Percentiles rank a stretch among this genome's conserved stretches.
Conservation (phyloP, 805 yeast species). For the Yamadazyma laniorum region DNA sequence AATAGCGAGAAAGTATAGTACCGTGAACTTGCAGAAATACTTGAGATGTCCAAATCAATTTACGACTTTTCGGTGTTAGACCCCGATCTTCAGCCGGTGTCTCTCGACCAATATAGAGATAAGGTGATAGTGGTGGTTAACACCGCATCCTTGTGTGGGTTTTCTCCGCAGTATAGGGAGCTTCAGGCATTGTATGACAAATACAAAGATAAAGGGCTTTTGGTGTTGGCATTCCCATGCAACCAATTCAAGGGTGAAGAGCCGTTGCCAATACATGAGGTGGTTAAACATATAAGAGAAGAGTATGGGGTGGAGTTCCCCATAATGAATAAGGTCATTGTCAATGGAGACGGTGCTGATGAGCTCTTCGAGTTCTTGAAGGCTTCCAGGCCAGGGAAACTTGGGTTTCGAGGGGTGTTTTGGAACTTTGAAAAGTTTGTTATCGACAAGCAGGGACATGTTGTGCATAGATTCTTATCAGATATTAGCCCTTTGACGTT, state of each 20-base stretch:
- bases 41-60: slow-evolving; percentile 24
- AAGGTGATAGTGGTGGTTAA: slow-evolving; percentile 82
- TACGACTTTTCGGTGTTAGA: slow-evolving; percentile 69
- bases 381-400: slow-evolving; percentile 20
- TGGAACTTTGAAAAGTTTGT: slow-evolving; percentile 84
- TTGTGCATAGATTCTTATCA: slow-evolving; percentile 61
- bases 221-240: slow-evolving; percentile 83
- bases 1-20: no score
- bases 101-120: slow-evolving; percentile 63
- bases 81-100: slow-evolving; percentile 55
- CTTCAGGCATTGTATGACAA: slow-evolving; percentile 66
- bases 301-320: slow-evolving; percentile 37
- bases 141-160: slow-evolving; percentile 81
- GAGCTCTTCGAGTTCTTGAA: slow-evolving; percentile 33
- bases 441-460: slow-evolving; percentile 55
- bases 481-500: slow-evolving; percentile 61
- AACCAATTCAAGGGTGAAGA: slow-evolving; percentile 86
- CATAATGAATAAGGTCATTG: slow-evolving; percentile 33
- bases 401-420: slow-evolving; percentile 49
- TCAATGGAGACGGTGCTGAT: slow-evolving; percentile 34
- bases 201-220: slow-evolving; percentile 62
- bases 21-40: no score
- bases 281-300: slow-evolving; percentile 20
- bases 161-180: slow-evolving; percentile 74
- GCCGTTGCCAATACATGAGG: slow-evolving; percentile 52